Evolutionary conservation across 768 basidiomycete genomes (phyloP), one percentile per base, ranked within the genome.

Genomic region (Xerocomus brunneocitrinus): DNA sequence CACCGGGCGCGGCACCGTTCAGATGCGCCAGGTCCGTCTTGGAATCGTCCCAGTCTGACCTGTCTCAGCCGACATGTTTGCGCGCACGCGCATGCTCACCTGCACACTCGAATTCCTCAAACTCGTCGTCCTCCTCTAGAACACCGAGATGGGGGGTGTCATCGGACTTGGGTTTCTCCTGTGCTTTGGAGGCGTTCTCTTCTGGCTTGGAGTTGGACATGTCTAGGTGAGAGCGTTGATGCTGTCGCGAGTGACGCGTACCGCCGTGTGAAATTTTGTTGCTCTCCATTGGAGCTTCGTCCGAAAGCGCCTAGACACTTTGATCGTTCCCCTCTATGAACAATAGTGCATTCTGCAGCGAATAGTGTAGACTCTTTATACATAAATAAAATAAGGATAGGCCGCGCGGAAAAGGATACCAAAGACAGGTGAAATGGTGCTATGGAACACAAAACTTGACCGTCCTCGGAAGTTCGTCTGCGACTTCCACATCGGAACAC

Each of bases 121-220:
- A 98, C 74, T 98, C 94, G 67, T 98, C 94, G 68, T 98, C 94
- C 67, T 98, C 94, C 65, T 98, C 94, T 7, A 98, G 74, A n/a
- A 93, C 85, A 39, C 93, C 91, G 0, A 95, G 80, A 63, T 88
- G 83, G 44, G 79, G 78, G 2, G 73, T 72, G 53, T 80, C 76
- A 0, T 78, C 73, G 34, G 77, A 75, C 50, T 75, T 68, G 53
- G 75, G 70, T 44, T 77, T 75, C 25, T 71, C 64, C 27, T 64
- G 55, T 8, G 50, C 58, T 49, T 71, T 70, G n/a, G 63, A n/a
- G 10, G 56, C 32, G n/a, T 34, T 58, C 16, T 52, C 73, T 36
- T 59, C 66, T 28, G 67, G 43, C 53, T 84, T 84, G 49, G 83
- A 75, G 36, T 76, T 69, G 34, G 79, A 77, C 28, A 47, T 47